These are phyloP conservation scores for Penicillium verrucosum DNA, from an alignment of 2,329 filamentous ascomycete species.

Conservation along the genomic window DNA sequence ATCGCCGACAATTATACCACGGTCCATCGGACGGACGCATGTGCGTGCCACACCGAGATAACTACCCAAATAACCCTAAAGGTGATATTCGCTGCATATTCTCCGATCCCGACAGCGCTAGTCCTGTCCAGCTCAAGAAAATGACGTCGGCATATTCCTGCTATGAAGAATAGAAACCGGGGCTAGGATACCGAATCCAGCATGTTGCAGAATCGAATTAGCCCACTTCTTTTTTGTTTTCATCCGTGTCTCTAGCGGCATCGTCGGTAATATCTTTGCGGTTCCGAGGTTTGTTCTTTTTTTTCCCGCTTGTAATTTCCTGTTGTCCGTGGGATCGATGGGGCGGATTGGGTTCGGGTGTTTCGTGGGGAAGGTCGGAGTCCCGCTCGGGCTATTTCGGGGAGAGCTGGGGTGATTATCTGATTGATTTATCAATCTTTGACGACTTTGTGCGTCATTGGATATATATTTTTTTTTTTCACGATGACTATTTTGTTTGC, in stretches of 20 bases:
- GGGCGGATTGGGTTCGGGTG: not conserved
- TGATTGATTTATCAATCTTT: slow-evolving; percentile 9
- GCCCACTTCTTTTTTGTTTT: not conserved
- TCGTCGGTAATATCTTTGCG: not conserved
- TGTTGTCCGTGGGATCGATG: not conserved
- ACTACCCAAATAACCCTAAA: not conserved
- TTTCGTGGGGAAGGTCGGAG: slow-evolving; percentile 1
- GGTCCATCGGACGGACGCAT: not conserved
- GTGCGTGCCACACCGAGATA: not conserved
- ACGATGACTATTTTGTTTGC: not conserved
- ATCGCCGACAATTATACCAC: not conserved
- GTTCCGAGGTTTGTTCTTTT: not conserved
- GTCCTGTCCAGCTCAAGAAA: not conserved
- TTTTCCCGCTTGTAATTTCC: not conserved
- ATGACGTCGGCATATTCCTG: not conserved
- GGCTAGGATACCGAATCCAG: not conserved
- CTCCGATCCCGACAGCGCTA: not conserved
- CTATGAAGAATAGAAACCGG: not conserved
- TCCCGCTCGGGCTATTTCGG: slow-evolving; percentile 6
- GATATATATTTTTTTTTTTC: not conserved
- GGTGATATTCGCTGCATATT: not conserved
- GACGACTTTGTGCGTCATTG: not conserved
- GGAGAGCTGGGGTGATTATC: not conserved
- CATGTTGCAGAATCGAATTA: not conserved
- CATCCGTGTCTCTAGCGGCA: not conserved